Evolutionary conservation across 257 asterid genomes (phyloP).

Genomic region (Rauvolfia tetraphylla): DNA sequence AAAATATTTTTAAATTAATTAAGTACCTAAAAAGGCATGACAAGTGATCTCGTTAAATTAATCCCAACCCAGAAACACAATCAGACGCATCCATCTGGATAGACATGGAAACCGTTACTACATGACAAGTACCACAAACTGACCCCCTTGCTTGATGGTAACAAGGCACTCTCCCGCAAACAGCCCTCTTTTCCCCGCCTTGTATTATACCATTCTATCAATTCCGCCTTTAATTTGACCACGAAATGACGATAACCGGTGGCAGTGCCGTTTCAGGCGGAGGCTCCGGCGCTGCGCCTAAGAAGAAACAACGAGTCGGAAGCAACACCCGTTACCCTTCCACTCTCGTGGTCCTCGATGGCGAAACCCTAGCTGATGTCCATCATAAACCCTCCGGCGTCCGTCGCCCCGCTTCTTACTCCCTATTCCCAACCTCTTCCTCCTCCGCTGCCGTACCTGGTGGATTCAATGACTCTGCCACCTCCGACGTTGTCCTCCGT

Average conservation of each 20-base stretch:
- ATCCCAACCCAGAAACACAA: too few species aligned
- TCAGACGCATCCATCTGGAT: too few species aligned
- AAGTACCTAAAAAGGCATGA: too few species aligned
- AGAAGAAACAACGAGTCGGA: slow-evolving; percentile 59
- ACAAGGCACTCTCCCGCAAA: too few species aligned
- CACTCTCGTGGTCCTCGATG: slow-evolving; percentile 29
- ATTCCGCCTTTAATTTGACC: background rate
- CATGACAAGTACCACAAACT: too few species aligned
- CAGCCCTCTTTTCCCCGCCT: background rate
- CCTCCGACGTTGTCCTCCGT: slow-evolving; percentile 69
- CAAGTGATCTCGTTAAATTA: too few species aligned
- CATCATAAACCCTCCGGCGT: slow-evolving; percentile 32
- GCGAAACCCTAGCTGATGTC: slow-evolving; percentile 38
- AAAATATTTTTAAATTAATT: too few species aligned
- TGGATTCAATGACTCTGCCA: slow-evolving; percentile 49
- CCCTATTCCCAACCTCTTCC: slow-evolving; percentile 14
- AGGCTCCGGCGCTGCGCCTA: slow-evolving; percentile 29
- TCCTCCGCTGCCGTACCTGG: slow-evolving; percentile 14
- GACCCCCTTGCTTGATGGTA: too few species aligned
- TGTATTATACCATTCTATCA: background rate
- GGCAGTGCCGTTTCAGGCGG: slow-evolving; percentile 15
- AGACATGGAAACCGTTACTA: too few species aligned
- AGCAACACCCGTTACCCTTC: slow-evolving; percentile 37
- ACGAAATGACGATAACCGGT: slow-evolving; percentile 13
- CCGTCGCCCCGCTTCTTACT: slow-evolving; percentile 41